Evolutionary conservation across 768 basidiomycete genomes (phyloP).

Genomic region (Cystofilobasidium ferigula): DNA sequence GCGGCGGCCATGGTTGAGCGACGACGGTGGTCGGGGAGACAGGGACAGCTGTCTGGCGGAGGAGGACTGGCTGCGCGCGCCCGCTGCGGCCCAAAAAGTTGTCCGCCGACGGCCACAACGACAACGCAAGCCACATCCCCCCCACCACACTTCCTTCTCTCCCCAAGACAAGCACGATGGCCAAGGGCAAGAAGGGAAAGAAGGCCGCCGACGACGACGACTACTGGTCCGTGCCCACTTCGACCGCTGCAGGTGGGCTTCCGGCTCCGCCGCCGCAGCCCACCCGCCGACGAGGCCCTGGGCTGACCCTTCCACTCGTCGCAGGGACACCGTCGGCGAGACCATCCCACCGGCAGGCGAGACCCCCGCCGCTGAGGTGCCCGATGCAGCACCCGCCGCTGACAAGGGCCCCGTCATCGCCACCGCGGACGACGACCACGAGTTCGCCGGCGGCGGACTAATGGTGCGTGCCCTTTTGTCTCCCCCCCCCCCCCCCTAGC

Average conservation of each 20-base stretch:
- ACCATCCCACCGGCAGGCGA: constrained; percentile 23
- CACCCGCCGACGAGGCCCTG: constrained; percentile 24
- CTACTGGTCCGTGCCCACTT: constrained; percentile 61
- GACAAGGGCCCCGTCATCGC: constrained; percentile 27
- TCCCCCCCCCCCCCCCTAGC: no score
- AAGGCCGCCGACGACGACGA: constrained; percentile 54
- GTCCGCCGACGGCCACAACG: neutral
- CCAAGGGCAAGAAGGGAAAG: constrained; percentile 73
- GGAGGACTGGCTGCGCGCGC: no score
- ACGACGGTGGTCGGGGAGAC: neutral
- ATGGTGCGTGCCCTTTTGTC: constrained; percentile 32
- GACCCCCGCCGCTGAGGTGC: constrained; percentile 27
- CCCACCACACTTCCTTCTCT: neutral
- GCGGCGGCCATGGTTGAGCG: neutral
- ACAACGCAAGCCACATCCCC: no score
- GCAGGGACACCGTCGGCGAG: constrained; percentile 16
- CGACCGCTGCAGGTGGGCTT: neutral
- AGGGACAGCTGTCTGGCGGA: no score
- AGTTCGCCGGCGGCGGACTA: constrained; percentile 35
- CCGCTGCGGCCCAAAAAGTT: neutral
- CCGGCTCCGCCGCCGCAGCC: neutral
- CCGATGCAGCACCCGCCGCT: constrained; percentile 23
- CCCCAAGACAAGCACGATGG: constrained; percentile 59
- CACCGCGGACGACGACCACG: constrained; percentile 30
- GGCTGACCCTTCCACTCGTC: constrained; percentile 39